Conservation (phyloP, 2,329 filamentous ascomycete species). For the Pseudophaeomoniella oleicola region DNA sequence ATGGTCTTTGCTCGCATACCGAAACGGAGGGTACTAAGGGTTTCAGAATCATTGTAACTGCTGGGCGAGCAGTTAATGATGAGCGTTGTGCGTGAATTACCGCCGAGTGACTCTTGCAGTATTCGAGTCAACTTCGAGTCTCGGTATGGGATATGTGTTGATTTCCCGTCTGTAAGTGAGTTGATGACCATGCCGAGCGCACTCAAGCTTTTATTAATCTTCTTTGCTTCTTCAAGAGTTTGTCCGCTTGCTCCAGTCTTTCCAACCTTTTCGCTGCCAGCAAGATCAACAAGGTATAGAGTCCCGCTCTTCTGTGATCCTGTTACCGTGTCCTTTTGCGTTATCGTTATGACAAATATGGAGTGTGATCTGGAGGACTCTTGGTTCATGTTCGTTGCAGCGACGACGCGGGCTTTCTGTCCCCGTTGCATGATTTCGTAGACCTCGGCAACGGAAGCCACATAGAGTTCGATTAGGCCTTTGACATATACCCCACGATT, state of each 20-base stretch:
- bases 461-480: conserved; percentile 85
- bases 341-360: conserved; percentile 93
- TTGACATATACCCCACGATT: conserved; percentile 93
- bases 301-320: conserved; percentile 93
- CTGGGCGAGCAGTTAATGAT: conserved; percentile 99
- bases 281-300: conserved; percentile 93
- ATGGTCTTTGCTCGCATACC: conserved; percentile 95
- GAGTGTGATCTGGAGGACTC: conserved; percentile 97
- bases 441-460: conserved; percentile 87
- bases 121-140: conserved; percentile 97
- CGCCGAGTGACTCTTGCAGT: conserved; percentile 88
- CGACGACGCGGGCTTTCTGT: conserved; percentile 76
- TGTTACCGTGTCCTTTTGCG: conserved; percentile 94
- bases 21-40: conserved; percentile 79
- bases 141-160: conserved; percentile 86
- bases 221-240: conserved; percentile 95
- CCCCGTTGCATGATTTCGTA: conserved; percentile 94
- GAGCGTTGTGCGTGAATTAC: conserved; percentile 94
- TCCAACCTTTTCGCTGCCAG: conserved; percentile 94
- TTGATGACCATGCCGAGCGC: conserved; percentile 99
- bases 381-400: conserved; percentile 97
- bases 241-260: conserved; percentile 97
- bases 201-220: conserved; percentile 99
- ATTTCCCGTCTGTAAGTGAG: conserved; percentile 90
- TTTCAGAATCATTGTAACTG: conserved; percentile 95